Evolutionary conservation across 177 flowering plant genomes (phyloP), one percentile per base, ranked within the genome.

Genomic region (Vitis hybrid): DNA sequence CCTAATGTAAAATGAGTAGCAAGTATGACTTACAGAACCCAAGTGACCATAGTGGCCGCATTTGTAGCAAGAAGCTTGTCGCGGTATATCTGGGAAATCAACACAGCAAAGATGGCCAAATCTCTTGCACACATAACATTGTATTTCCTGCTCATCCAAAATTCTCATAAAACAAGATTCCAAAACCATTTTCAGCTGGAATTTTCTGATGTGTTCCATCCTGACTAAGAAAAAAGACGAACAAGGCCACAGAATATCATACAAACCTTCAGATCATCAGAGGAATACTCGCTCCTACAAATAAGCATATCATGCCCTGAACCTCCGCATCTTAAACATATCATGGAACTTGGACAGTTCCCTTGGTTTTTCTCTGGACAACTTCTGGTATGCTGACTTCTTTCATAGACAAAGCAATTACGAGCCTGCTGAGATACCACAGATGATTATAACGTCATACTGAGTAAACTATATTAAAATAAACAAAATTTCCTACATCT

Each of bases 291-390:
- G 54, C 48, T 78, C 15, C 26, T 51, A 75, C 93, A 89, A n/a
- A 82, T 73, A 67, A 73, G 78, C 87, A 87, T 84, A 52, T 83
- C 85, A 78, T 89, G 93, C 55, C 89, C 91, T 11, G 70, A 67
- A 67, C 78, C 80, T 61, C 91, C 91, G 60, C 85, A 82, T 71
- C 52, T 67, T 60, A 82, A 65, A 66, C 85, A 82, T 17, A 72
- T 50, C 15, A 9, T 71, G 21, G 74, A 50, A 74, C 48, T 49
- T 3, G 3, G 10, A 14, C 23, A 15, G 40, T 34, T 21, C 5
- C 56, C 66, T 34, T 34, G 57, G n/a, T 64, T 17, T 23, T 61
- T 67, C 55, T 55, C 64, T 7, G 72, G 77, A 66, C 77, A 81
- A 30, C 45, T 23, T 34, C 26, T 76, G 12, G 68, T 72, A 60